Evolutionary conservation across 768 basidiomycete genomes (phyloP), one percentile per base, ranked within the genome.

Genomic region (Termitomyces sp.): DNA sequence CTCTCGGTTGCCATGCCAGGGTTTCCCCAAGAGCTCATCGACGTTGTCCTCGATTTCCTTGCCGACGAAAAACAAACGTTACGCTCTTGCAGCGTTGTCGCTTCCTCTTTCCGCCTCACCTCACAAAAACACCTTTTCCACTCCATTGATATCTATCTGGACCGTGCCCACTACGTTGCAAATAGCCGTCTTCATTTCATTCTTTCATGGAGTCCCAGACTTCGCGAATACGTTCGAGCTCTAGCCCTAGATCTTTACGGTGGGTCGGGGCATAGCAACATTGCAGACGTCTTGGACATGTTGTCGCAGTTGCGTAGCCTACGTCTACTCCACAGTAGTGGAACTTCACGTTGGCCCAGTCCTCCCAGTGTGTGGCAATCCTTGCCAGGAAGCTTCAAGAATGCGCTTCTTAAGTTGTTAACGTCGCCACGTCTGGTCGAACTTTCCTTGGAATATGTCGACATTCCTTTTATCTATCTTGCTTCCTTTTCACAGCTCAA

Each of bases 371-470:
- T 27, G 27, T 44, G 48, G 56, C 11, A 25, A n/a, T 10, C 41
- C 12, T 21, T 57, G 19, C 31, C 38, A 44, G 40, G 43, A 31
- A 7, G 12, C 19, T 31, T 57, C 48, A 32, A 44, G n/a, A 25
- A 42, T 14, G 19, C 27, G 31, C 23, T 57, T 27, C 49, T 51
- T 12, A 40, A 27, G 10, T 17, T 49, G 21, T 42, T 51, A 21
- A 23, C 8, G 40, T 43, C 40, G 35, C 16, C 32, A 43, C 27
- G 5, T 9, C 19, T 50, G 16, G 37, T 35, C 35, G 41, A 43
- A n/a, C 49, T 49, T 35, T 50, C 56, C 32, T 10, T 43, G 32
- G 56, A 43, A 57, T 43, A 41, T 50, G 19, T 43, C 27, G 49
- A 52, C 27, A 41, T 40, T 17, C 50, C 50, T 5, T 41, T 52